Evolutionary conservation across 192 early-diverging fungal genomes (phyloP), one percentile per base, ranked within the genome.

Genomic region (Anaeromyces robustus): DNA sequence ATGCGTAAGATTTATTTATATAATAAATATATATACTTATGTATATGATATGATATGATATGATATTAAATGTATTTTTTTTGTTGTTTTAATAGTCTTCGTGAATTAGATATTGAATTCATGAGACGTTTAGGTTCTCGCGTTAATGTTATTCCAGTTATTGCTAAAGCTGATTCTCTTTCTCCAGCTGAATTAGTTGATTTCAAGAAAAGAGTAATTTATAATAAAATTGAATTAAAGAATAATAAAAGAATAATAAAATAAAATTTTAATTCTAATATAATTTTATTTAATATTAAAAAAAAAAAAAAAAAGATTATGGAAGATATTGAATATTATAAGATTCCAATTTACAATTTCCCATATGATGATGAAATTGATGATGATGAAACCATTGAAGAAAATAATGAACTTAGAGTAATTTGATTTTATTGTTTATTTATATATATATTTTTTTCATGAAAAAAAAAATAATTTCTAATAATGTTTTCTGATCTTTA

Each of bases 321-420:
- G 96, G 93, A 97, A 83, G 98, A 99, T 86, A 97, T 99, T 88
- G 90, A 92, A 19, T 89, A 94, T 85, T 95, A 96, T 87, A 91
- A 94, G 79, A 98, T 99, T 82, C 96, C 96, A 37, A 95, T 98
- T 83, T 99, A 97, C 88, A 95, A 94, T 87, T 99, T 99, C 88
- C 98, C 98, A 77, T 93, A 93, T 82, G 93, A 97, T 80, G 92
- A 92, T 29, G 97, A 99, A 80, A 96, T 97, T 82, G 97, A 97
- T 84, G 98, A 98, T 82, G 97, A 99, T 85, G 98, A 99, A 83
- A 97, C 95, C 3, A 91, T 95, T 77, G 98, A 99, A 85, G 97
- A 99, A 87, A 99, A 98, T 88, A 92, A 94, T 79, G 96, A 97
- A 88, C 89, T 99, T 80, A 89, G 96, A 82, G 88, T 91, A 81